Percentiles rank a stretch among this genome's conserved stretches.
Evolutionary conservation across 352 stramenopile genomes (phyloP).

Genomic region (Phytophthora cryptogea): DNA sequence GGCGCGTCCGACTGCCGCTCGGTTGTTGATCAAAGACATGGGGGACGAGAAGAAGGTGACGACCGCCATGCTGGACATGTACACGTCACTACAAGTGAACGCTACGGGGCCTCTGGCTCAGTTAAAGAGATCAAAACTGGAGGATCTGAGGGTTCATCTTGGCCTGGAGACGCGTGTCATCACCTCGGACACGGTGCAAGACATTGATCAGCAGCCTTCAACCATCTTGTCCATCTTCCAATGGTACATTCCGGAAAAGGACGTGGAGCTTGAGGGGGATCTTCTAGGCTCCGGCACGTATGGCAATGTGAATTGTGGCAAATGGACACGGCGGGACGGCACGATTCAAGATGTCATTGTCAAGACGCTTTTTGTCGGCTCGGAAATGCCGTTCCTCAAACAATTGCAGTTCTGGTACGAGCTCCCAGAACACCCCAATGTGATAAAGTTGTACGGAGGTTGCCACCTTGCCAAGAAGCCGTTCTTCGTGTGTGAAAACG

Average conservation of each 20-base stretch:
- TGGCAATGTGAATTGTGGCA: background rate
- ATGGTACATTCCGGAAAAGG: slow-evolving; percentile 16
- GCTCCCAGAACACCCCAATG: slow-evolving; percentile 30
- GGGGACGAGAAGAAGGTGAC: background rate
- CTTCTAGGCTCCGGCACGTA: background rate
- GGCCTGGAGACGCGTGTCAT: slow-evolving; percentile 2
- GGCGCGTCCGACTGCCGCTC: background rate
- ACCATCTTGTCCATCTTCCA: slow-evolving; percentile 11
- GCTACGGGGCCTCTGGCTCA: background rate
- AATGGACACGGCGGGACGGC: slow-evolving; percentile 9
- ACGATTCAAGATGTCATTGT: slow-evolving; percentile 24
- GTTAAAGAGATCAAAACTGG: slow-evolving; percentile 8
- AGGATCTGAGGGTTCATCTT: slow-evolving; percentile 1
- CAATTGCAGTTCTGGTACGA: slow-evolving; percentile 38
- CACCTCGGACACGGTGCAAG: slow-evolving; percentile 3
- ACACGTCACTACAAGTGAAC: background rate
- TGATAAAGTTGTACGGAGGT: slow-evolving; percentile 37
- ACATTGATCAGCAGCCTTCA: background rate
- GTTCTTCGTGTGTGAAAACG: slow-evolving; percentile 42
- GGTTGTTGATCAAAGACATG: slow-evolving; percentile 12
- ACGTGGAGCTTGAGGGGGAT: slow-evolving; percentile 2
- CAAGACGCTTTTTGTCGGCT: background rate
- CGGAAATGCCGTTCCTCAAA: slow-evolving; percentile 17
- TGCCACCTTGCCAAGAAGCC: slow-evolving; percentile 28
- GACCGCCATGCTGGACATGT: slow-evolving; percentile 11